phyloP scores from a whole-genome alignment of 2,329 filamentous ascomycete genomes.

The Fusarium pseudocircinatum region DNA sequence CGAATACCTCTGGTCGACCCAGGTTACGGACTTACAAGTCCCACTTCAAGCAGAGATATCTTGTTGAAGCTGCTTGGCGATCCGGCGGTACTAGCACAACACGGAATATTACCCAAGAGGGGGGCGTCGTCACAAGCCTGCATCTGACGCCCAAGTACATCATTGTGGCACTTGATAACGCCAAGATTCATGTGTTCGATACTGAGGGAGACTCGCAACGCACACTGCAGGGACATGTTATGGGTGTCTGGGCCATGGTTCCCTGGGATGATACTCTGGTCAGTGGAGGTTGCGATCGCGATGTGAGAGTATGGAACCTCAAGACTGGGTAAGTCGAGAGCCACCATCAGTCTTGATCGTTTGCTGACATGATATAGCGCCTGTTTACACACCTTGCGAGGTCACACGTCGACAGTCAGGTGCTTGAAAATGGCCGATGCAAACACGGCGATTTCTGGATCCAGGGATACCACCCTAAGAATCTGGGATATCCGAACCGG shows the following conservation, averaged over 20 bases:
- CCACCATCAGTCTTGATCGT: background rate
- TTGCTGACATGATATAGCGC: conserved; percentile 58
- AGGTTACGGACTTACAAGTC: conserved; percentile 89
- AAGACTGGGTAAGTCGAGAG: conserved; percentile 76
- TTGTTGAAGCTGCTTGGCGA: conserved; percentile 97
- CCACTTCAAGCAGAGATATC: conserved; percentile 96
- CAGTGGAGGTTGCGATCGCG: conserved; percentile 94
- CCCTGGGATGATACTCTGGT: conserved; percentile 96
- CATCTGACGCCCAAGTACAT: conserved; percentile 97
- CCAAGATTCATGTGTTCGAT: conserved; percentile 98
- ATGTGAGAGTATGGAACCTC: conserved; percentile 97
- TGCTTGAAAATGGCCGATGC: conserved; percentile 98
- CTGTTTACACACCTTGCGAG: conserved; percentile 84
- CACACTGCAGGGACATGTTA: conserved; percentile 93
- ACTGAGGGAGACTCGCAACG: conserved; percentile 88
- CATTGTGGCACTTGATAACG: conserved; percentile 96
- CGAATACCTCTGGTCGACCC: conserved; percentile 49
- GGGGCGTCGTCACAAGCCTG: conserved; percentile 94
- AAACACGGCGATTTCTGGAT: conserved; percentile 95
- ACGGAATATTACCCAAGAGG: conserved; percentile 92
- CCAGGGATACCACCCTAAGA: conserved; percentile 90
- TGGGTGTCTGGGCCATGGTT: conserved; percentile 99
- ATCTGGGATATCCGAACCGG: conserved; percentile 95
- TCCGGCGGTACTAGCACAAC: conserved; percentile 86
- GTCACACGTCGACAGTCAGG: conserved; percentile 95